Conservation (phyloP, 2,329 filamentous ascomycete genomes). For the Thermoascus crustaceus region DNA sequence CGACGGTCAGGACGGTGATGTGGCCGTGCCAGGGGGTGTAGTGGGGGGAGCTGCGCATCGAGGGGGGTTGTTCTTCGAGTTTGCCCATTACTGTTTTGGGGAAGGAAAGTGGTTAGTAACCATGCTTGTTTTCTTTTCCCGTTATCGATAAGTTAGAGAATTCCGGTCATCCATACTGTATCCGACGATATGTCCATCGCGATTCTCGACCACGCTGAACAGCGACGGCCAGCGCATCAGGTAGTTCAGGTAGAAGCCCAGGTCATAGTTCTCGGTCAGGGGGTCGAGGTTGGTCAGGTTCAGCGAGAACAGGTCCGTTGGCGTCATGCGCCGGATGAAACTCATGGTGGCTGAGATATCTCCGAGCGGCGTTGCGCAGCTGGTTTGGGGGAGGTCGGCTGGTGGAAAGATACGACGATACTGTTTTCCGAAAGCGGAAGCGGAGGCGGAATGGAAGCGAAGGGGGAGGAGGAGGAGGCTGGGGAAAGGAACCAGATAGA, state of each 20-base stretch:
- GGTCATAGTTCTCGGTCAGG: conserved; percentile 94
- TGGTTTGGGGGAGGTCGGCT: conserved; percentile 12
- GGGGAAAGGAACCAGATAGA: not conserved
- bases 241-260: conserved; percentile 93
- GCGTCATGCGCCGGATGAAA: conserved; percentile 75
- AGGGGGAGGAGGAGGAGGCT: not conserved
- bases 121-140: too few relatives aligned
- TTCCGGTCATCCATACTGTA: conserved; percentile 60
- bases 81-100: conserved; percentile 94
- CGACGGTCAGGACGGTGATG: conserved; percentile 90
- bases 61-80: conserved; percentile 75
- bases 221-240: conserved; percentile 91
- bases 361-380: conserved; percentile 4
- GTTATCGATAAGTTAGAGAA: too few relatives aligned
- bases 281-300: conserved; percentile 94
- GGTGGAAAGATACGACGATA: not conserved
- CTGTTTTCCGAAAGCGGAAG: not conserved
- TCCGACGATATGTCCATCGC: conserved; percentile 78
- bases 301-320: conserved; percentile 77
- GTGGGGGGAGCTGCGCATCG: conserved; percentile 67
- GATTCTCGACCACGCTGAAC: conserved; percentile 84
- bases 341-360: conserved; percentile 58
- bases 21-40: conserved; percentile 99
- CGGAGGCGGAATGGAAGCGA: not conserved
- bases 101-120: too few relatives aligned